These are phyloP conservation scores for Dactylellina cionopaga DNA, from an alignment of 2,329 filamentous ascomycete species.

Conservation along the genomic window DNA sequence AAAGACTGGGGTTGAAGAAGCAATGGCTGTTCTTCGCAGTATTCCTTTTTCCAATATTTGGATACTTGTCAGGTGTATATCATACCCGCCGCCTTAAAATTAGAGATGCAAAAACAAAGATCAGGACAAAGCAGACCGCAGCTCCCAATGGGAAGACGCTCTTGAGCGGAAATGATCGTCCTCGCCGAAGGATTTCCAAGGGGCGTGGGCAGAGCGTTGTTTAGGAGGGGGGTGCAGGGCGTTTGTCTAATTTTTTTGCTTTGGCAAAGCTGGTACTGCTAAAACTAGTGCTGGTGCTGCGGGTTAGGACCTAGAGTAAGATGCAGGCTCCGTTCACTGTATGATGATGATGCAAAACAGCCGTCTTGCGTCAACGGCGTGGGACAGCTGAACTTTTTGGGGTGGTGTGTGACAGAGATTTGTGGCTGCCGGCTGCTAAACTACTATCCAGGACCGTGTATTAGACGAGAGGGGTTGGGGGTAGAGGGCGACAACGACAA, in stretches of 20 bases:
- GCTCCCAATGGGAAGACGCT: slow-evolving; percentile 12
- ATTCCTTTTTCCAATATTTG: slow-evolving; percentile 10
- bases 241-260: slow-evolving; percentile 23
- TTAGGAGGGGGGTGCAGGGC: slow-evolving; percentile 29
- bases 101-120: slow-evolving; percentile 11
- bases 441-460: slow-evolving; percentile 48
- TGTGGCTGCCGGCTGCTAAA: slow-evolving; percentile 48
- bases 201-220: slow-evolving; percentile 36
- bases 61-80: neutral
- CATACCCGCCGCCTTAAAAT: neutral
- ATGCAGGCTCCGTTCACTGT: slow-evolving; percentile 25
- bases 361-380: slow-evolving; percentile 52
- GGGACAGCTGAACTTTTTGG: slow-evolving; percentile 36
- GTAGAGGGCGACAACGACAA: slow-evolving; percentile 17
- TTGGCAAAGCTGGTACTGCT: no score
- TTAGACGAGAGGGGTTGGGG: slow-evolving; percentile 52
- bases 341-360: slow-evolving; percentile 51
- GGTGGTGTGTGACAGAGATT: slow-evolving; percentile 52
- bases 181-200: slow-evolving; percentile 38
- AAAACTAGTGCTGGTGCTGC: slow-evolving; percentile 14
- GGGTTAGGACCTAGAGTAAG: slow-evolving; percentile 36
- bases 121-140: slow-evolving; percentile 5
- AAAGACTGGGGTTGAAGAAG: slow-evolving; percentile 28
- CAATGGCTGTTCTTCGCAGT: slow-evolving; percentile 4
- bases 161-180: slow-evolving; percentile 47